Evolutionary conservation across 78 protist genomes (phyloP).

Genomic region (Neovahlkampfia damariscottae): DNA sequence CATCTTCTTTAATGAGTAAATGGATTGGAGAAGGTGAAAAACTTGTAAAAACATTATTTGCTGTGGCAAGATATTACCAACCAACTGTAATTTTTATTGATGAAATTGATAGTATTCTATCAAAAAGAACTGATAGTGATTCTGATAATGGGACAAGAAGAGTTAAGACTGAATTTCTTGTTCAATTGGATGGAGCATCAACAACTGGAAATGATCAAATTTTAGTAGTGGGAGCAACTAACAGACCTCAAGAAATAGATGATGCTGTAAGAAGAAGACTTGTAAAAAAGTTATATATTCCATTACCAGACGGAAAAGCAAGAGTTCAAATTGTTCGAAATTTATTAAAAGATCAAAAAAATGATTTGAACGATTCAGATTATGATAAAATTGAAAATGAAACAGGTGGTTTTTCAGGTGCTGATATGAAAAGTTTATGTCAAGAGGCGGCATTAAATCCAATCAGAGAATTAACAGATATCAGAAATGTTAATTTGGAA

Average conservation of each 20-base stretch:
- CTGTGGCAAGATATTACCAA: slow-evolving; percentile 47
- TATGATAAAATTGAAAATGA: neutral
- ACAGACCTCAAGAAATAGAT: slow-evolving; percentile 84
- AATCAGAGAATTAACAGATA: slow-evolving; percentile 33
- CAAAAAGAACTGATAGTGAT: slow-evolving; percentile 47
- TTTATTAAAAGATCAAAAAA: neutral
- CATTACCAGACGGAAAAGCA: slow-evolving; percentile 62
- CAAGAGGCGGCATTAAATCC: slow-evolving; percentile 79
- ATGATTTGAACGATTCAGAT: slow-evolving; percentile 1
- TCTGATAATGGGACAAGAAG: slow-evolving; percentile 49
- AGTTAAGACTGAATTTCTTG: slow-evolving; percentile 80
- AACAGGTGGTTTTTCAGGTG: slow-evolving; percentile 54
- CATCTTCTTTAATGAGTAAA: slow-evolving; percentile 58
- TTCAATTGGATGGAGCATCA: slow-evolving; percentile 65
- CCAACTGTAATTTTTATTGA: slow-evolving; percentile 82
- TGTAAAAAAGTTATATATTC: slow-evolving; percentile 58
- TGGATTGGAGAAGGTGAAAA: slow-evolving; percentile 84
- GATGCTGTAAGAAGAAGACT: slow-evolving; percentile 81
- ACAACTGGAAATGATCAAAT: slow-evolving; percentile 15
- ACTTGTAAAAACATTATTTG: slow-evolving; percentile 73
- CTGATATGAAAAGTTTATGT: slow-evolving; percentile 58
- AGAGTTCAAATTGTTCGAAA: slow-evolving; percentile 22
- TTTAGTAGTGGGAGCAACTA: slow-evolving; percentile 76
- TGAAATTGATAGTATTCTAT: slow-evolving; percentile 79
- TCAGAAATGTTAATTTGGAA: neutral